phyloP scores from a whole-genome alignment of 495 filamentous ascomycete genomes.

The Aspergillus bridgeri region DNA sequence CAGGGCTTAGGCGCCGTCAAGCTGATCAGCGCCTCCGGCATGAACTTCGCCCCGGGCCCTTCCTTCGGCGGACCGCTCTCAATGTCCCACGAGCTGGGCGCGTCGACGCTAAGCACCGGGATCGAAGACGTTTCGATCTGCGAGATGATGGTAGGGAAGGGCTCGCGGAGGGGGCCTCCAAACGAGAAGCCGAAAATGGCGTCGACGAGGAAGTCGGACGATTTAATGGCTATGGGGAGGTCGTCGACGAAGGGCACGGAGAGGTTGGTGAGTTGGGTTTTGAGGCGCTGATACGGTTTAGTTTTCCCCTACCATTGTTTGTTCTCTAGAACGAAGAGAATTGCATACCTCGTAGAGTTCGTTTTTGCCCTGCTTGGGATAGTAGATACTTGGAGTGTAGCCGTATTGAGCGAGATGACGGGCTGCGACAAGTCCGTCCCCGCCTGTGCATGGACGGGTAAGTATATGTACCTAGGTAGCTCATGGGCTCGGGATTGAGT shows the following conservation, averaged over 20 bases:
- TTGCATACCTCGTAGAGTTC: conserved; percentile 75
- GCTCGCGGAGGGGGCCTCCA: conserved; percentile 84
- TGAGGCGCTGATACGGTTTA: conserved; percentile 56
- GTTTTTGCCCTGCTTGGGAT: conserved; percentile 85
- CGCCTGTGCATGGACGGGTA: conserved; percentile 50
- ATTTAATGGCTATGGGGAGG: conserved; percentile 61
- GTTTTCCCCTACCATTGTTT: no score
- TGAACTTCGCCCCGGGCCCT: conserved; percentile 76
- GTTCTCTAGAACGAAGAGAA: no score
- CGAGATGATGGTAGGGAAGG: conserved; percentile 76
- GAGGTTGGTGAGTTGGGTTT: conserved; percentile 78
- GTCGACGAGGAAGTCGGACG: conserved; percentile 79
- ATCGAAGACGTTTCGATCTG: conserved; percentile 67
- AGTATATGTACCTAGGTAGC: neutral
- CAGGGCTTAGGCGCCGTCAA: conserved; percentile 95
- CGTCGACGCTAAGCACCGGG: conserved; percentile 85
- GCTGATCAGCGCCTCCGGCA: conserved; percentile 75
- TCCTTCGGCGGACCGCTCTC: conserved; percentile 74
- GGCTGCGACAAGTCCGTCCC: conserved; percentile 92
- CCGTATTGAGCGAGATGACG: conserved; percentile 93
- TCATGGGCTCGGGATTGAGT: neutral
- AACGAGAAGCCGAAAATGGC: conserved; percentile 98
- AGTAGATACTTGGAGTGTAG: conserved; percentile 86
- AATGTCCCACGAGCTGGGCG: conserved; percentile 91
- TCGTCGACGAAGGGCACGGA: conserved; percentile 81